Evolutionary conservation across 768 basidiomycete species (phyloP), one percentile per base, ranked within the genome.

Genomic region (Pleurotus eryngii): DNA sequence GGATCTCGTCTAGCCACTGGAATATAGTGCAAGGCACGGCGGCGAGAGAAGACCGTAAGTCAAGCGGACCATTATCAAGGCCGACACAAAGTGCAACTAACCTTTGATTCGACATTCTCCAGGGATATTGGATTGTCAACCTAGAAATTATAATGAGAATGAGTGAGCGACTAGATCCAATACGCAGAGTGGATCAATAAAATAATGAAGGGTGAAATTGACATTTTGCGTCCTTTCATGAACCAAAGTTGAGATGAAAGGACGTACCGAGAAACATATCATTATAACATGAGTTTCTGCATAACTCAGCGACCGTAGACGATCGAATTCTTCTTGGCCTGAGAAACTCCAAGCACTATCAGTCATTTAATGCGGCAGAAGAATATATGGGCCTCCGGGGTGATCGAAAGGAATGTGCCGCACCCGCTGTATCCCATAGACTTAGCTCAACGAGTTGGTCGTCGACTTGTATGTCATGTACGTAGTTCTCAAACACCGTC

Each of bases 391-490:
- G 11, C 30, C 30, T 35, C 30, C 30, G 30, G 30, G 51, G 8
- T 26, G 6, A 15, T 35, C 48, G 37, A 18, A 47, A 40, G 56
- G 40, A 57, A 55, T 12, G 35, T 45, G 37, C 72, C 82, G 59
- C 67, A 94, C 96, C 95, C 46, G 96, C 96, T 46, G 96, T 98
- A 69, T 98, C 96, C 96, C 96, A 98, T 61, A 98, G 68, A 68
- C 93, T 92, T 45, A 99, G 78, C 67, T 98, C 95, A 12, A 98
- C 88, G 27, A 82, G 70, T 64, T 92, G 88, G 35, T 92, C 93
- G 62, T 98, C 95, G 24, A 96, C 84, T 62, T 80, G 80, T 55
- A 95, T 76, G 62, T 95, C 91, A 68, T 95, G 91, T 9, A 96
- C 94, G 65, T 96, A 95, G 74, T 98, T 98, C 72, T 98, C 96